Evolutionary conservation across 2,329 filamentous ascomycete genomes (phyloP).

Genomic region (Drechslerella dactyloides): DNA sequence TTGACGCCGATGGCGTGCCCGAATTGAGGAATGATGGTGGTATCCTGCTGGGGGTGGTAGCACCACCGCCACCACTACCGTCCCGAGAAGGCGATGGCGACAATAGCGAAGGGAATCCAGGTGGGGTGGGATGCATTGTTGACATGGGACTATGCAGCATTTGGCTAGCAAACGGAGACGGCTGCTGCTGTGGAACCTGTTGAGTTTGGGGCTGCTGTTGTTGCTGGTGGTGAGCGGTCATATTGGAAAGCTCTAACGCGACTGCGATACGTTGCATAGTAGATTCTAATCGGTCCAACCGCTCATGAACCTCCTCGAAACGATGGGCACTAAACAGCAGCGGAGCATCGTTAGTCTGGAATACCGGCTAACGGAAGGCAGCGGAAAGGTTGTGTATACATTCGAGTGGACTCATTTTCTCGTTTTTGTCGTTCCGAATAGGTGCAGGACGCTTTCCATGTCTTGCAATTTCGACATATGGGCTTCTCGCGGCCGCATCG

Average conservation of each 20-base stretch:
- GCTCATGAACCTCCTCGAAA: slow-evolving; percentile 55
- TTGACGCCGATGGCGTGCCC: slow-evolving; percentile 20
- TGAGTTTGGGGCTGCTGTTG: slow-evolving; percentile 29
- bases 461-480: slow-evolving; percentile 54
- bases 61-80: slow-evolving; percentile 33
- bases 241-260: slow-evolving; percentile 52
- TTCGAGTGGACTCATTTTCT: slow-evolving; percentile 55
- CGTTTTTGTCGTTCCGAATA: slow-evolving; percentile 55
- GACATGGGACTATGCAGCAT: slow-evolving; percentile 51
- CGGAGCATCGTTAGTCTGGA: slow-evolving; percentile 8
- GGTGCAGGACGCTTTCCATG: slow-evolving; percentile 54
- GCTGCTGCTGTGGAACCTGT: slow-evolving; percentile 15
- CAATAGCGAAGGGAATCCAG: slow-evolving; percentile 41
- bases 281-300: slow-evolving; percentile 54
- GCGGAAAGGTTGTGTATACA: slow-evolving; percentile 42
- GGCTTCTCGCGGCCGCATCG: slow-evolving; percentile 55
- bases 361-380: slow-evolving; percentile 2
- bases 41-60: slow-evolving; percentile 42
- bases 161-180: slow-evolving; percentile 29
- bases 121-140: slow-evolving; percentile 50
- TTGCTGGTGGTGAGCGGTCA: slow-evolving; percentile 48
- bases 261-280: slow-evolving; percentile 51
- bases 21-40: slow-evolving; percentile 42
- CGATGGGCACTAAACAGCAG: slow-evolving; percentile 52
- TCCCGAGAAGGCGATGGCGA: slow-evolving; percentile 48